phyloP scores from a whole-genome alignment of 345 rosid species.

The Linum tenue region DNA sequence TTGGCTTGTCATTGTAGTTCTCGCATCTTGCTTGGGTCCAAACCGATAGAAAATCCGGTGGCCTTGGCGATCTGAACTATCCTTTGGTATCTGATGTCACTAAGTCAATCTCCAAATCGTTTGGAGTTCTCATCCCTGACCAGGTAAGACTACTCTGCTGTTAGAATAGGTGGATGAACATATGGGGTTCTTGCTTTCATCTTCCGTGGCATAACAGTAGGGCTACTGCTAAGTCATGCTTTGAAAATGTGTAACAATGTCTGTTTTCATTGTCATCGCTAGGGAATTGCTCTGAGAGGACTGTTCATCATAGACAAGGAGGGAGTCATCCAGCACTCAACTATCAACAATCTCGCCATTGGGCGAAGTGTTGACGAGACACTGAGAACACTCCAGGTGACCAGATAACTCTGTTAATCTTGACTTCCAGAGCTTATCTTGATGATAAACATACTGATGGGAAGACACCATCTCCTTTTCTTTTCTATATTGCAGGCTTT shows the following conservation, averaged over 20 bases:
- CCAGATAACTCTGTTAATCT: not conserved
- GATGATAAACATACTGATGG: not conserved
- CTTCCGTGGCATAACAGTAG: no score
- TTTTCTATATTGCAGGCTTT: constrained; percentile 50
- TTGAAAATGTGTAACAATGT: not conserved
- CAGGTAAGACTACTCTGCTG: constrained; percentile 40
- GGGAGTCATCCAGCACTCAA: constrained; percentile 91
- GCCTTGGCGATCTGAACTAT: constrained; percentile 90
- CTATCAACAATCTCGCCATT: constrained; percentile 93
- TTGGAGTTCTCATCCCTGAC: constrained; percentile 74
- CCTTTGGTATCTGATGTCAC: constrained; percentile 84
- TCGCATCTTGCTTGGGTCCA: constrained; percentile 99
- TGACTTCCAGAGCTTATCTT: no score
- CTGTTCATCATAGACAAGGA: constrained; percentile 95
- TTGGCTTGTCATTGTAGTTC: constrained; percentile 38
- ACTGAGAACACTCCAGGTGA: constrained; percentile 91
- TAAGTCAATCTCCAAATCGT: constrained; percentile 78
- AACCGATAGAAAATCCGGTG: constrained; percentile 94
- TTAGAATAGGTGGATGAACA: no score
- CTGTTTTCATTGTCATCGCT: constrained; percentile 10
- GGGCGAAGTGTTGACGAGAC: constrained; percentile 98
- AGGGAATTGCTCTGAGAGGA: constrained; percentile 95
- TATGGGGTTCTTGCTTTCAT: no score
- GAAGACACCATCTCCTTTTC: not conserved
- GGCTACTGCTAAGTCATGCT: no score